Evolutionary conservation across 768 basidiomycete species (phyloP), one percentile per base, ranked within the genome.

Genomic region (Xerocomellus amylosporus): DNA sequence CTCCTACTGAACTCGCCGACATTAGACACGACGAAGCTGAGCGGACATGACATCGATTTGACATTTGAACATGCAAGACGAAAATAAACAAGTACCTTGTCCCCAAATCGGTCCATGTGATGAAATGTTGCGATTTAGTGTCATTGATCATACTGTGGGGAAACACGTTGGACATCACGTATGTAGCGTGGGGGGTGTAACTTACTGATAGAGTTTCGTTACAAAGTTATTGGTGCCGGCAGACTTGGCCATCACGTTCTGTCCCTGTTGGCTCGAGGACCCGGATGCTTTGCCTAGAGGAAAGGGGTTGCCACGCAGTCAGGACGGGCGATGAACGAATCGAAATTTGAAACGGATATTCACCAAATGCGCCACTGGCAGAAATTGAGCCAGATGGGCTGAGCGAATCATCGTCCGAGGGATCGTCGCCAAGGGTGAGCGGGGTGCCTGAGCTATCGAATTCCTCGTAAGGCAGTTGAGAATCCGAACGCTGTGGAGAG

Each of bases 1-100:
- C 83, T 88, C 56, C 88, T 77, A 61, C 88, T 90, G 68, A 93
- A 93, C 67, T 91, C 88, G 69, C 87, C 87, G 45, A 90, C 88
- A 56, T 90, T 91, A 40, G 86, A 87, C 34, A 93, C 90, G 43
- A 92, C 88, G 62, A 93, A 92, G 44, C 87, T 80, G 39, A 28
- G 14, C 26, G 41, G 36, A 36, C 0, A 51, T 41, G 13, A 14
- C 15, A 24, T 57, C 33, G 41, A 36, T 40, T 45, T 13, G 31
- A 20, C 42, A 39, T 22, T 58, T 26, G 37, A 52, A 20, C 44
- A 46, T 12, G 5, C 19, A n/a, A 26, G 13, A 33, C 24, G 20
- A 53, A 13, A 39, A 47, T 38, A 36, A 53, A 50, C 31, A 49
- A 38, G 19, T 55, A 77, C 79, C 79, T 88, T 46, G 89, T 85